Percentiles rank a stretch among this genome's conserved stretches.
These are phyloP conservation scores for Pythium chondricola DNA, from an alignment of 352 stramenopile genomes.

Conservation along the genomic window DNA sequence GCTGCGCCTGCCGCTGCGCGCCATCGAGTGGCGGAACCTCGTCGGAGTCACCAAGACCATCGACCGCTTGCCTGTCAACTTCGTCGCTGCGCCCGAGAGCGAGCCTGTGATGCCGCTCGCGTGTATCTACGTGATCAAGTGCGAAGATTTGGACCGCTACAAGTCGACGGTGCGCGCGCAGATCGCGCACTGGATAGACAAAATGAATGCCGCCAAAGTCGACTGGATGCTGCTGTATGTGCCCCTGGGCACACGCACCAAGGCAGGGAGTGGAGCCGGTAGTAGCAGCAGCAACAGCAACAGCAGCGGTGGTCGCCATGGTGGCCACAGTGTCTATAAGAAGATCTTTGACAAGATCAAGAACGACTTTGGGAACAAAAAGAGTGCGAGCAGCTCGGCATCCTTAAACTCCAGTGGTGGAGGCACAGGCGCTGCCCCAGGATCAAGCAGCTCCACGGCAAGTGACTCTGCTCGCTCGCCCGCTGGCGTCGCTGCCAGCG, in stretches of 20 bases:
- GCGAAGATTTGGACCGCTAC: slow-evolving; percentile 77
- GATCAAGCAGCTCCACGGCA: not conserved
- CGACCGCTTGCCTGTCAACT: slow-evolving; percentile 54
- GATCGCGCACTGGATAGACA: slow-evolving; percentile 57
- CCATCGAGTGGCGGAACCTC: slow-evolving; percentile 80
- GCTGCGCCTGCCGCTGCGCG: slow-evolving; percentile 58
- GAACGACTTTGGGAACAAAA: slow-evolving; percentile 53
- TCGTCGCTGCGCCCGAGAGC: slow-evolving; percentile 23
- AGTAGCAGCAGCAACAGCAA: not conserved
- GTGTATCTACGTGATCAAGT: slow-evolving; percentile 78
- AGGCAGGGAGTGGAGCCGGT: slow-evolving; percentile 18
- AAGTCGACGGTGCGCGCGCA: slow-evolving; percentile 37
- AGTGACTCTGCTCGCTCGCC: not conserved
- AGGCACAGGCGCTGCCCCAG: no score
- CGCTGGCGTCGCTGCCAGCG: not conserved
- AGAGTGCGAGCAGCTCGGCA: slow-evolving; percentile 14
- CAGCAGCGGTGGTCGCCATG: slow-evolving; percentile 9
- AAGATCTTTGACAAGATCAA: slow-evolving; percentile 75
- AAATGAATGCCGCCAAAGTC: slow-evolving; percentile 53
- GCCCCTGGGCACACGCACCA: slow-evolving; percentile 66
- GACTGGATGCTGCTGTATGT: slow-evolving; percentile 85
- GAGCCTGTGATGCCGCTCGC: slow-evolving; percentile 35
- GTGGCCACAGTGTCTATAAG: slow-evolving; percentile 49
- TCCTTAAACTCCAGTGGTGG: slow-evolving; percentile 3
- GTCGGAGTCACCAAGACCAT: slow-evolving; percentile 69